Evolutionary conservation across 805 yeast species (phyloP), one percentile per base, ranked within the genome.

Genomic region (Saturnispora gosingensis): DNA sequence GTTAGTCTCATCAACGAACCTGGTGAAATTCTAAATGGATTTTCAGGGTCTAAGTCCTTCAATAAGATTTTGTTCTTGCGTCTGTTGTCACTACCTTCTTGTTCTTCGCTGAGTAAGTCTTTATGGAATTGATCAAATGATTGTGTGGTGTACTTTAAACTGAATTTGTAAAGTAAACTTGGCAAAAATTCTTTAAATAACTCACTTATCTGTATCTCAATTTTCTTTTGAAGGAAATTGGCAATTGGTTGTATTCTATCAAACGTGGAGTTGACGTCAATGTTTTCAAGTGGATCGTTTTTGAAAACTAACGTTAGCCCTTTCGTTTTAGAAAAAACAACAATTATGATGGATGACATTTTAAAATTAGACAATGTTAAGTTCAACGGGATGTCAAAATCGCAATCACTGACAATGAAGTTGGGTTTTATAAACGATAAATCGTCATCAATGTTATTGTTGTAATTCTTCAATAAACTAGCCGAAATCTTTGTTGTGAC

Each of bases 261-360:
- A 66, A 88, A 88, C n/a, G 95, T 83, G 5, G 95, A 85, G 55
- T 82, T 80, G 13, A 88, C 95, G 59, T 81, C 82, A 55, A 88
- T 88, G 20, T 82, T 77, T 58, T 88, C 95, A 51, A 88, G 72
- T 0, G 96, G 96, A 66, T 88, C 96, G 66, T 88, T 88, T 59
- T 90, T 77, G 69, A 88, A 88, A 30, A 88, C 96, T 40, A 88
- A 70, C 0, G 96, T 88, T 52, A 88, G 73, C 1, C 96, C 96
- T 61, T 87, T 87, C 3, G 85, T 74, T 60, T 85, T 83, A 28
- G 85, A 80, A 64, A 85, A 88, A 3, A 88, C 96, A 55, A 88
- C 80, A 50, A 88, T 84, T 24, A 90, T 88, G 53, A 89, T 88
- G 1, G 95, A 93, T 52, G 82, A 78, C 49, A 88, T 72, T 58